Evolutionary conservation across 495 filamentous ascomycete genomes (phyloP), one percentile per base, ranked within the genome.

Genomic region (Penicillium subrubescens): DNA sequence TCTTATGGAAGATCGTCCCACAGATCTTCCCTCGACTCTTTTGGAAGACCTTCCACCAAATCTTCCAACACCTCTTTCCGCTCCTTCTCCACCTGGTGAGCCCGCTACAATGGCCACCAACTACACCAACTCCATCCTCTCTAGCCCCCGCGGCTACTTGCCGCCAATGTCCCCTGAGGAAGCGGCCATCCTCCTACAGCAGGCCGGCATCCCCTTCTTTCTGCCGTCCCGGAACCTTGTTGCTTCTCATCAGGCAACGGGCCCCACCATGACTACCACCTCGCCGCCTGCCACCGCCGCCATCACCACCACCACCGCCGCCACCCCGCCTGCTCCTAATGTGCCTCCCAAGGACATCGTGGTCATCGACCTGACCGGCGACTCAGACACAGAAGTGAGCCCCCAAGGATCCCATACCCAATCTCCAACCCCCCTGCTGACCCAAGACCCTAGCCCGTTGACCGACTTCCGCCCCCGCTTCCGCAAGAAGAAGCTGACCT

Each of bases 361-460:
- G 12, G 53, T 62, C 15, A 62, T 66, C 19, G 64, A 66, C 57
- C 54, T 66, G 64, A 66, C 64, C 23, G 52, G 54, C 41, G 51
- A 51, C 25, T 23, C 35, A 56, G 34, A 48, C 34, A 48, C 44
- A 11, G 35, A 52, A 10, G 59, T 66, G 54, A 66, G 64, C 60
- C 14, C 48, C 56, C 62, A 54, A 56, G 57, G 57, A 54, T 44
- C 39, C 53, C 50, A 34, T 1, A 0, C 51, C 17, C 58, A 43
- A 21, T n/a, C 23, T 25, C 6, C 11, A 50, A 48, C 59, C 37
- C 21, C 53, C 37, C 21, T 23, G 56, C 56, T 58, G 56, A 58
- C 56, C 21, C 11, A 33, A 6, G 29, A 33, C 7, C 8, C 21
- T 29, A 39, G 25, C 64, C 34, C 12, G 19, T 44, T 62, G 8